phyloP scores from a whole-genome alignment of 495 filamentous ascomycete species.

The Daldinia bambusicola region DNA sequence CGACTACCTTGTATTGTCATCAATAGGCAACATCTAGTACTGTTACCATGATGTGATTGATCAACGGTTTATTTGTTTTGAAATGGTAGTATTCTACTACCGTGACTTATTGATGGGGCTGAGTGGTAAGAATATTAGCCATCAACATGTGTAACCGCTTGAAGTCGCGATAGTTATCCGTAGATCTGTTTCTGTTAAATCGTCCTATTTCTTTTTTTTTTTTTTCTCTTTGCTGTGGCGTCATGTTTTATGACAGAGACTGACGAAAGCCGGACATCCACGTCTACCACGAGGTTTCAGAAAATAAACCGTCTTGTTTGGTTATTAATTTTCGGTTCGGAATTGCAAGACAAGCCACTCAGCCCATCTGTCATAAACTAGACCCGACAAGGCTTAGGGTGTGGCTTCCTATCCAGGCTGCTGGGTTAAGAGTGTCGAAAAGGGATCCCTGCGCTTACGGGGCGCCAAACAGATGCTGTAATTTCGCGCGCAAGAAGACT shows the following conservation, averaged over 20 bases:
- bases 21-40: slow-evolving; percentile 11
- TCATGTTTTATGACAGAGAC: slow-evolving; percentile 34
- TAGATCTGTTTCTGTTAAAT: slow-evolving; percentile 19
- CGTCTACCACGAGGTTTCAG: slow-evolving; percentile 38
- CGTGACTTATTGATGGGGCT: slow-evolving; percentile 23
- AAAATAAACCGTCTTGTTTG: slow-evolving; percentile 31
- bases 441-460: slow-evolving; percentile 41
- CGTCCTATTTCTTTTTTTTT: slow-evolving; percentile 10
- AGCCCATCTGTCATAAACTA: slow-evolving; percentile 17
- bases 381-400: slow-evolving; percentile 37
- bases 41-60: slow-evolving; percentile 38
- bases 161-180: slow-evolving; percentile 33
- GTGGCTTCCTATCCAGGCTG: slow-evolving; percentile 47
- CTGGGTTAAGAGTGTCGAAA: slow-evolving; percentile 36
- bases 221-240: slow-evolving; percentile 21
- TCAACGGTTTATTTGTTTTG: slow-evolving; percentile 34
- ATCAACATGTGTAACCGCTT: slow-evolving; percentile 26
- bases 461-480: slow-evolving; percentile 39
- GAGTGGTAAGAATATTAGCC: slow-evolving; percentile 23
- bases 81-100: slow-evolving; percentile 40
- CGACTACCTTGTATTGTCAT: slow-evolving; percentile 31
- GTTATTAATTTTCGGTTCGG: slow-evolving; percentile 28
- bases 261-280: slow-evolving; percentile 33
- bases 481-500: slow-evolving; percentile 36
- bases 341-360: slow-evolving; percentile 37